A percentile compares a stretch with the other conserved stretches of the same genome.
Conservation (phyloP, 1,139 yeast genomes). For the Suhomyces chickasaworum region DNA sequence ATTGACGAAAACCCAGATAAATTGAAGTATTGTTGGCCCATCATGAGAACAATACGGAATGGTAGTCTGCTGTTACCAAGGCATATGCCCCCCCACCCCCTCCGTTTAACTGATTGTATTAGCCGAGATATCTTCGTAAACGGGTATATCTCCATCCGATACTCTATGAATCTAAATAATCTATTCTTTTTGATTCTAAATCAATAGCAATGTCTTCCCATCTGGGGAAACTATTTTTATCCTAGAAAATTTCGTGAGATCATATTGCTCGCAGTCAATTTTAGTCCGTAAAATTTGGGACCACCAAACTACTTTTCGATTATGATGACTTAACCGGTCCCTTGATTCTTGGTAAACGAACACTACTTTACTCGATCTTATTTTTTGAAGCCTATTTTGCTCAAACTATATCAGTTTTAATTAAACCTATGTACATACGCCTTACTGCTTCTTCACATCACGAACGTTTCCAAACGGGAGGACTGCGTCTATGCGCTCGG, state of each 20-base stretch:
- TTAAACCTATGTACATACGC: background rate
- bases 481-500: slow-evolving; percentile 74
- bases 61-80: background rate
- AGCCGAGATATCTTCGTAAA: background rate
- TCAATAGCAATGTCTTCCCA: too few relatives aligned
- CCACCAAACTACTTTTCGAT: background rate
- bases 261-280: background rate
- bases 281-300: background rate
- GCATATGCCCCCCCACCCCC: too few relatives aligned
- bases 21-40: slow-evolving; percentile 2
- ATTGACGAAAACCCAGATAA: slow-evolving; percentile 2
- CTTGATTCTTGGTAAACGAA: background rate
- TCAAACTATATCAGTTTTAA: background rate
- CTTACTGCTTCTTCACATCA: slow-evolving; percentile 63
- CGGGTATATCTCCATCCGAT: too few relatives aligned
- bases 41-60: background rate
- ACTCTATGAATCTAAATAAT: too few relatives aligned
- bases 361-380: background rate
- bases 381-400: background rate
- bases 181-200: too few relatives aligned
- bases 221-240: background rate
- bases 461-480: slow-evolving; percentile 78
- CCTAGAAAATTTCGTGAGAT: background rate
- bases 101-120: background rate
- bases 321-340: background rate